Evolutionary conservation across 306 rosid species (phyloP).

Genomic region (Crotalaria pallida): DNA sequence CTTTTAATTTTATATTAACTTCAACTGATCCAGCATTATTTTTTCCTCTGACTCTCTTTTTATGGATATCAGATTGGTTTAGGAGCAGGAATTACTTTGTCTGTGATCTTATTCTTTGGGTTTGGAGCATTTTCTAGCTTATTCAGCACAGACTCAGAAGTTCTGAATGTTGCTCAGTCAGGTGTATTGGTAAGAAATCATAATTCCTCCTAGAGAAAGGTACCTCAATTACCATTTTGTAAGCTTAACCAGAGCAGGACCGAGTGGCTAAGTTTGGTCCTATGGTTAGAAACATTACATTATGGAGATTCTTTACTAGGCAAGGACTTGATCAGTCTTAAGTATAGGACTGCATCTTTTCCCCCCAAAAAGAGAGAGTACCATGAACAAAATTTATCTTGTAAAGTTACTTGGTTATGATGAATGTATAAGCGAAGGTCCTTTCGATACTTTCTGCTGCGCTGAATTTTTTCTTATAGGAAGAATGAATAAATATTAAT

Average conservation of each 20-base stretch:
- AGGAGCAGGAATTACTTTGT: conserved; percentile 56
- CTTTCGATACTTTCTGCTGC: background rate
- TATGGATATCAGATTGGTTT: conserved; percentile 63
- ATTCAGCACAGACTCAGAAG: conserved; percentile 75
- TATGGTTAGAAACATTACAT: background rate
- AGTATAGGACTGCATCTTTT: background rate
- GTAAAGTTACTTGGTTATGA: background rate
- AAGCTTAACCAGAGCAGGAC: background rate
- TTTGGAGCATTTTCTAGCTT: conserved; percentile 71
- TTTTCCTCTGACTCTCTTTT: conserved; percentile 17
- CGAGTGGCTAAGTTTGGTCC: background rate
- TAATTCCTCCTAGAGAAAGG: background rate
- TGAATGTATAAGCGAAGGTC: background rate
- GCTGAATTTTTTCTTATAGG: background rate
- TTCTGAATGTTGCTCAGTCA: conserved; percentile 65
- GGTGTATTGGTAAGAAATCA: conserved; percentile 68
- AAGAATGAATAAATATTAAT: background rate
- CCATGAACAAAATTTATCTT: background rate
- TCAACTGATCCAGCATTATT: conserved; percentile 18
- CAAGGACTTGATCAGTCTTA: background rate
- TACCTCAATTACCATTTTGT: background rate
- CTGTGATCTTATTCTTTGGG: conserved; percentile 62
- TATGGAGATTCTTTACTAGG: background rate
- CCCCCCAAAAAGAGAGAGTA: background rate
- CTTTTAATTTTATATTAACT: conserved; percentile 1